Evolutionary conservation across 148 eudicot species (phyloP), one percentile per base, ranked within the genome.

Genomic region (Amaranthus cruentus): DNA sequence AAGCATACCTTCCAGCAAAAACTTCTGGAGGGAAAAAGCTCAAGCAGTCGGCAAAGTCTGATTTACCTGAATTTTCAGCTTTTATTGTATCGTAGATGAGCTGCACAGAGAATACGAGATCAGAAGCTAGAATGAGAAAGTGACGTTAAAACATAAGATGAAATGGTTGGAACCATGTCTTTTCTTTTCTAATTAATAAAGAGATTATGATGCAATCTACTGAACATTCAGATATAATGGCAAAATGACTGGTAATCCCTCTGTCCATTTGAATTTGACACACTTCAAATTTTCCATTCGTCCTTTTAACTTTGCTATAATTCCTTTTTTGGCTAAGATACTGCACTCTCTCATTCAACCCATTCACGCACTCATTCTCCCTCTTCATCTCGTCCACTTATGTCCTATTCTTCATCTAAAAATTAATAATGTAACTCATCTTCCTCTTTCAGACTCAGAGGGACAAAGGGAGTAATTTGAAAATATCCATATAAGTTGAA

Each of bases 11-110:
- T 80, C 92, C 96, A 54, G 97, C 86, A 81, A 92, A 92, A 88
- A 92, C 71, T 81, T 87, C 94, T 51, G 91, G 86, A 66, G 99
- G 99, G 76, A 96, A 96, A 81, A 90, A 89, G 51, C 88, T 90
- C 84, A 92, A 76, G 79, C 96, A 96, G 68, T 87, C 92, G 77
- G 88, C 99, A 87, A 96, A 88, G 28, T 91, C 91, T 70, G 93
- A 86, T 72, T 86, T 91, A 82, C 94, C 97, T 14, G 93, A 85
- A 67, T 82, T 88, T 77, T 91, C 94, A 81, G 91, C 83, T 83
- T 81, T 86, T 72, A 96, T 83, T 43, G 96, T 90, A 80, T 96
- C 99, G 74, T 92, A 96, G 84, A 96, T 96, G 67, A 96, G 92
- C 99, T 96, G 87, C 89, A 90, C 63, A 71, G 58, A 59, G 63